phyloP scores from a whole-genome alignment of 345 rosid species.

The Ceriops zippeliana region DNA sequence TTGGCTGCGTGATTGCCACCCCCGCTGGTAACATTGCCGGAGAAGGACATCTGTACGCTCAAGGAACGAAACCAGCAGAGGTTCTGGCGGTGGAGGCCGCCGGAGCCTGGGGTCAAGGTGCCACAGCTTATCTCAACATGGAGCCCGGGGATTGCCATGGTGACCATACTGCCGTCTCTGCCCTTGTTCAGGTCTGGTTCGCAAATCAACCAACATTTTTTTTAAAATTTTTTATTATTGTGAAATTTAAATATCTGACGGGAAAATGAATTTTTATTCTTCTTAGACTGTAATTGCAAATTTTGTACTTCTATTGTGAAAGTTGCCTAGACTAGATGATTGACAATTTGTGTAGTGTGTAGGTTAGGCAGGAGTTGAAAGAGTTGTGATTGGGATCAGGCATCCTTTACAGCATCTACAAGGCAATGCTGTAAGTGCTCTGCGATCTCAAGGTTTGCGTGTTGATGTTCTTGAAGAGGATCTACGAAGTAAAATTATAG shows the following conservation, averaged over 20 bases:
- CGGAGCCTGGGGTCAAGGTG: constrained; percentile 48
- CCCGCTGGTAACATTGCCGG: constrained; percentile 55
- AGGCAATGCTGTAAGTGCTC: constrained; percentile 68
- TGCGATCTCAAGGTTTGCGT: constrained; percentile 71
- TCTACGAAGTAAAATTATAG: constrained; percentile 61
- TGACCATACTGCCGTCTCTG: constrained; percentile 72
- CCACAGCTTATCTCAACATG: constrained; percentile 77
- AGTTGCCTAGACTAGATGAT: too few species aligned
- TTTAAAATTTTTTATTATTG: background rate
- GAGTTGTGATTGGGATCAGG: constrained; percentile 88
- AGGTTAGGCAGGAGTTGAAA: constrained; percentile 73
- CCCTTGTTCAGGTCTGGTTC: constrained; percentile 71
- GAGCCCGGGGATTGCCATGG: constrained; percentile 97
- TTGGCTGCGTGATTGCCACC: constrained; percentile 73
- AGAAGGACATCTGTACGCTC: constrained; percentile 78
- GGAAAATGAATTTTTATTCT: too few species aligned
- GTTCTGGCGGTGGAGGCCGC: constrained; percentile 68
- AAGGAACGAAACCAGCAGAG: constrained; percentile 87
- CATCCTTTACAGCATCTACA: constrained; percentile 86
- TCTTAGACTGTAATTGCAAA: too few species aligned
- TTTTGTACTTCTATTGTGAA: too few species aligned
- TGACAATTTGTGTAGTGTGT: background rate
- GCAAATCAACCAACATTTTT: background rate
- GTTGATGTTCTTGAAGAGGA: constrained; percentile 95
- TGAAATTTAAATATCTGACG: background rate